Base-by-base conservation (phyloP, 805 yeast species). In the Yamadazyma phyllophila region DNA sequence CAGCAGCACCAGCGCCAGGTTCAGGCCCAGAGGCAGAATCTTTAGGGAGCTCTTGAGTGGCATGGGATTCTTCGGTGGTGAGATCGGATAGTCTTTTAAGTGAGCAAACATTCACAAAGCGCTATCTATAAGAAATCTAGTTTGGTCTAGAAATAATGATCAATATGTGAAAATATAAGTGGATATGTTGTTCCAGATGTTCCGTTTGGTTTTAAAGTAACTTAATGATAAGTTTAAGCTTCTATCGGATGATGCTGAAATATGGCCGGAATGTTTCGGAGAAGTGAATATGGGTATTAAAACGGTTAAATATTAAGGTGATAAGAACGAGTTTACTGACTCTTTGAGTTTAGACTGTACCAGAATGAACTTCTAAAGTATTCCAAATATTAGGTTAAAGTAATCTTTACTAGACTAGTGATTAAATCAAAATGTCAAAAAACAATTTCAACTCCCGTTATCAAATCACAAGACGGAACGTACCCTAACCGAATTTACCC, bases 381-480 rank as follows among this genome's bases (percentile, higher is more conserved):
- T 20, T 20, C 24, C 6, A 20, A 20, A 20, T 20, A 20, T 20
- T 20, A 20, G 6, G 24, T 20, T 20, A 20, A 20, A 20, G 24
- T 20, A 20, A 20, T 20, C 24, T 4, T 4, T 20, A 3, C 24
- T 20, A 20, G 13, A 29, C 31, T 29, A 11, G 7, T 29, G 13
- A 8, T 8, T 29, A 29, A 29, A 29, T 29, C 31, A 29, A 29
- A 29, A 29, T 29, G 31, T 29, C 31, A 29, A 29, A 29, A 29
- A 29, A 29, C 31, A 29, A 29, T 29, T 29, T 29, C 31, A 26
- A 34, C 44, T 36, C 45, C 45, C 31, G 41, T 43, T 43, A 43
- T 43, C 46, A 37, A 36, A 43, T 43, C 46, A 43, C 41, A 43
- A 30, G 45, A 42, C 39, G 39, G 40, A 42, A 35, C 36, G 39